Evolutionary conservation across 2,329 filamentous ascomycete genomes (phyloP).

Genomic region (Ceratocystis huliohia): DNA sequence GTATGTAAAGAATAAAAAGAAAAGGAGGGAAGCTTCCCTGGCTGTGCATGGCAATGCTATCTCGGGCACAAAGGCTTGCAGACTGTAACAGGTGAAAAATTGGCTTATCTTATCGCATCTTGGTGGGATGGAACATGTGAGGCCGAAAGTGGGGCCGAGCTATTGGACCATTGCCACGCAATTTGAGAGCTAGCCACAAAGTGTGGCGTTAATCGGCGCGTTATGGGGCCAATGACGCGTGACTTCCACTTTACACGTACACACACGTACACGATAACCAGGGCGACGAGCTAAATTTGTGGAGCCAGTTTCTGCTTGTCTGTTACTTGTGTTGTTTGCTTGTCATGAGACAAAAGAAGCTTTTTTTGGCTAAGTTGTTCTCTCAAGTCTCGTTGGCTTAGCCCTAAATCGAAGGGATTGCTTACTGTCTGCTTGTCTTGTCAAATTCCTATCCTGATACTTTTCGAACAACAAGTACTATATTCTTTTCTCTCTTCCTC

Average conservation of each 20-base stretch:
- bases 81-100: slow-evolving; percentile 16
- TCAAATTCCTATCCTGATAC: not conserved
- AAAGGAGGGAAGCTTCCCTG: not conserved
- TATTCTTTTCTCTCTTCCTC: not conserved
- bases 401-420: not conserved
- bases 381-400: too few species aligned
- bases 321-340: not conserved
- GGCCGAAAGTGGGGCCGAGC: slow-evolving; percentile 15
- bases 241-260: slow-evolving; percentile 17
- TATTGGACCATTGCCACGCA: too few species aligned
- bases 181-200: not conserved
- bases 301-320: not conserved
- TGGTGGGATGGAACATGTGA: slow-evolving; percentile 10
- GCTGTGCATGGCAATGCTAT: not conserved
- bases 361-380: not conserved
- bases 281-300: not conserved
- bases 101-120: slow-evolving; percentile 21
- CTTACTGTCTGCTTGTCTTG: not conserved
- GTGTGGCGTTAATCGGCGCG: slow-evolving; percentile 1
- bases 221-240: not conserved
- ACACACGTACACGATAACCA: slow-evolving; percentile 10
- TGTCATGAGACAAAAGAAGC: not conserved
- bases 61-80: not conserved
- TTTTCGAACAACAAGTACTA: not conserved
- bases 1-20: not conserved